phyloP scores from a whole-genome alignment of 805 yeast genomes.

The Starmerella apicola region DNA sequence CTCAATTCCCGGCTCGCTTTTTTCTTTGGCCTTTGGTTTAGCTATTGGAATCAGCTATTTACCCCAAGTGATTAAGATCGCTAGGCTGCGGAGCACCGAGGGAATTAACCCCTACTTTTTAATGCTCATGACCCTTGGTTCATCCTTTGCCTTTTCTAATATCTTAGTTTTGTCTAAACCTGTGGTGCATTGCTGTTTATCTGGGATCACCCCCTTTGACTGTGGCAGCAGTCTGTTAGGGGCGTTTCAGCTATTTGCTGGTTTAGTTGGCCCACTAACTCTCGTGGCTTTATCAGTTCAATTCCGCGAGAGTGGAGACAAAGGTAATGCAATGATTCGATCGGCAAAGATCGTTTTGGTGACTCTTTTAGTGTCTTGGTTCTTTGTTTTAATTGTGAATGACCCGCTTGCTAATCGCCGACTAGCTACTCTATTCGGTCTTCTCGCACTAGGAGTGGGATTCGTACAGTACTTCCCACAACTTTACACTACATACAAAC shows the following conservation, averaged over 20 bases:
- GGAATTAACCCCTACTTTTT: slow-evolving; percentile 67
- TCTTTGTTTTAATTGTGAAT: slow-evolving; percentile 6
- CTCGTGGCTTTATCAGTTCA: slow-evolving; percentile 23
- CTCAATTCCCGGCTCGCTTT: slow-evolving; percentile 31
- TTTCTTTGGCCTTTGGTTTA: slow-evolving; percentile 43
- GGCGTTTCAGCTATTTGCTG: slow-evolving; percentile 19
- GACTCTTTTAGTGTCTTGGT: slow-evolving; percentile 14
- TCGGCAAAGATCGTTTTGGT: slow-evolving; percentile 15
- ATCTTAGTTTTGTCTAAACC: slow-evolving; percentile 47
- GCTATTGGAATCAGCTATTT: slow-evolving; percentile 61
- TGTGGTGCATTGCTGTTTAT: slow-evolving; percentile 49
- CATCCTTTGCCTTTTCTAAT: slow-evolving; percentile 54
- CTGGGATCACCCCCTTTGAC: slow-evolving; percentile 14
- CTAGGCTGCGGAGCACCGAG: slow-evolving; percentile 49
- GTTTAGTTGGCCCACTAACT: slow-evolving; percentile 18
- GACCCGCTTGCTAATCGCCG: neutral
- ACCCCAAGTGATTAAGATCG: slow-evolving; percentile 60
- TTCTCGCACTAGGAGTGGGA: slow-evolving; percentile 51
- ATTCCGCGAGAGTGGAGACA: slow-evolving; percentile 18
- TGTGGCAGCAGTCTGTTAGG: slow-evolving; percentile 23
- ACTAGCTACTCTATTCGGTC: slow-evolving; percentile 37
- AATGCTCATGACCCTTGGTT: slow-evolving; percentile 54
- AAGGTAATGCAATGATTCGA: slow-evolving; percentile 30
- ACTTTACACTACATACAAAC: slow-evolving; percentile 49
- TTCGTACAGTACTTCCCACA: slow-evolving; percentile 71